Evolutionary conservation across 495 filamentous ascomycete species (phyloP).

Genomic region (Lasiosphaeria miniovina): DNA sequence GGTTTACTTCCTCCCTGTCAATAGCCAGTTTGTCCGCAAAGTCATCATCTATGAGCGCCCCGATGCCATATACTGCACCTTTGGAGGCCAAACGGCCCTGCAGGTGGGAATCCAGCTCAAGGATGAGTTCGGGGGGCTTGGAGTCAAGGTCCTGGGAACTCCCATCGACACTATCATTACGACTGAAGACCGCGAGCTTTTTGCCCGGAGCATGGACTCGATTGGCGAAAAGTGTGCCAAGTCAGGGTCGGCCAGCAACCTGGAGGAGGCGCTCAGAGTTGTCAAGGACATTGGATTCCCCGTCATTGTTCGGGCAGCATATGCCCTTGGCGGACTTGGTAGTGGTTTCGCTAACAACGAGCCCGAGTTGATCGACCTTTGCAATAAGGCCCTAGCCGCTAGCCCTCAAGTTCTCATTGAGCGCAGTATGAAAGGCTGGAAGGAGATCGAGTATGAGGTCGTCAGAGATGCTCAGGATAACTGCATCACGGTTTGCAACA

Average conservation of each 20-base stretch:
- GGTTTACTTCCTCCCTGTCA: constrained; percentile 97
- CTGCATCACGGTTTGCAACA: constrained; percentile 99
- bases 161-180: constrained; percentile 98
- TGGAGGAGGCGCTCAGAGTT: constrained; percentile 79
- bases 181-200: constrained; percentile 94
- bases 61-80: constrained; percentile 94
- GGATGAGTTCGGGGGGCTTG: constrained; percentile 87
- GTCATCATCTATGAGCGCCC: constrained; percentile 90
- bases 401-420: constrained; percentile 96
- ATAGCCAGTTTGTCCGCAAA: constrained; percentile 94
- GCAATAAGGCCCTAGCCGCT: constrained; percentile 88
- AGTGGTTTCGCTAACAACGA: constrained; percentile 94
- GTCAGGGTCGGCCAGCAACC: constrained; percentile 82
- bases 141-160: constrained; percentile 91
- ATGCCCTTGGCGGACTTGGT: constrained; percentile 91
- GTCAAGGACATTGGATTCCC: constrained; percentile 91
- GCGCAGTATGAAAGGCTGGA: constrained; percentile 99
- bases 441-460: constrained; percentile 98
- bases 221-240: constrained; percentile 98
- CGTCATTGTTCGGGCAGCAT: constrained; percentile 95
- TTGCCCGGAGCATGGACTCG: constrained; percentile 96
- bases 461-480: constrained; percentile 95
- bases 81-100: constrained; percentile 92
- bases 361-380: constrained; percentile 82
- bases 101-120: constrained; percentile 94